Base-by-base conservation (phyloP, 129 eudicot genomes). In the Escallonia rubra region DNA sequence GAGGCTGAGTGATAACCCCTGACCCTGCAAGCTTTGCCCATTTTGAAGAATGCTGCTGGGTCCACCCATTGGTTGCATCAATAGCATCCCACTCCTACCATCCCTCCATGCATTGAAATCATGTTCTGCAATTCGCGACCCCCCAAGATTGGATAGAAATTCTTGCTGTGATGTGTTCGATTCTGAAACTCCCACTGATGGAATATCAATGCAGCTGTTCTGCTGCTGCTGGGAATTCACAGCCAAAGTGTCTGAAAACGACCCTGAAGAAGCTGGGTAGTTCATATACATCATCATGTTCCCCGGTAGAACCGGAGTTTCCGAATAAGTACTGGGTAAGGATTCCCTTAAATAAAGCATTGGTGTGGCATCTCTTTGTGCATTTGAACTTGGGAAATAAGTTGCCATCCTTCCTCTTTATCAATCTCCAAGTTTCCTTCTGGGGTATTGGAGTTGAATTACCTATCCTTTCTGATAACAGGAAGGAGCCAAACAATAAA, bases 1-100 rank as follows among this genome's bases (percentile, higher is more conserved):
- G 15, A 89, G 93, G 68, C 86, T 89, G 57, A 89, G 79, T 10
- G 96, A 89, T 43, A 89, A 70, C 39, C 92, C 96, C 63, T 84
- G 95, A 14, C 76, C 69, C 57, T 81, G 86, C 74, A 72, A 64
- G 59, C 68, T 79, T 47, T 70, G 80, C 43, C 79, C 67, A 47
- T 59, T 39, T n/a, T 68, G 69, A 46, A 76, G 66, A 51, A 50
- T 9, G 55, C 55, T 4, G 10, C 13, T 50, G 55, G 55, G 55
- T 9, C 55, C 55, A 50, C 55, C 55, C 55, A 59, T 64, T 44
- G 59, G 81, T 48, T 59, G 76, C 83, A 79, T 76, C 53, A 86
- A 65, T 72, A 79, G 50, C 88, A 80, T 85, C 74, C 75, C 84
- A 45, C 69, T 75, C 67, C 91, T 72, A 42, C 71, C 72, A 72